Conservation (phyloP, 345 rosid species). For the Clarkia xantiana region DNA sequence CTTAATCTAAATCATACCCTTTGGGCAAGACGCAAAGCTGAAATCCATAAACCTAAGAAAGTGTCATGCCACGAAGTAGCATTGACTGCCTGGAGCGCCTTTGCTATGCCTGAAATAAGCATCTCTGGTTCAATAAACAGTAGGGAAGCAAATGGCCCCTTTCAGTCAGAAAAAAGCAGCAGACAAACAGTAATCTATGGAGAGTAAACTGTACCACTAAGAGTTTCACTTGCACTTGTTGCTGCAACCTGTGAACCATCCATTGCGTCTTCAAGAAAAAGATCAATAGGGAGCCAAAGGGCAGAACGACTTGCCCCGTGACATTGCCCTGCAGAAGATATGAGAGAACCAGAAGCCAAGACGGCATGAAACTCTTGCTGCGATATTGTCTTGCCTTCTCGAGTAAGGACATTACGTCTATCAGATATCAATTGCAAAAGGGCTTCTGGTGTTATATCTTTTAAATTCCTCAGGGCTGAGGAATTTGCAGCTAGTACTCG, state of each 20-base stretch:
- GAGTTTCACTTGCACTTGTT: conserved; percentile 53
- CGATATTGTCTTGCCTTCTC: conserved; percentile 35
- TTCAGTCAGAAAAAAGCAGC: background rate
- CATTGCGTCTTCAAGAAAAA: conserved; percentile 87
- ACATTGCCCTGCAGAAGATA: conserved; percentile 51
- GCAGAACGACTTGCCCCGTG: conserved; percentile 56
- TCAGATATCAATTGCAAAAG: conserved; percentile 51
- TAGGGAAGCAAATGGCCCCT: background rate
- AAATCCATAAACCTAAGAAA: conserved; percentile 83
- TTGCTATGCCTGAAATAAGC: conserved; percentile 65
- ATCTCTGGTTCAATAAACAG: conserved; percentile 1
- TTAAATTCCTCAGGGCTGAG: conserved; percentile 44
- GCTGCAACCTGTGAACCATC: conserved; percentile 70
- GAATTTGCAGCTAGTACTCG: conserved; percentile 54
- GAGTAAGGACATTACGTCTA: conserved; percentile 21
- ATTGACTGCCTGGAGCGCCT: conserved; percentile 76
- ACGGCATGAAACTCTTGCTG: conserved; percentile 40
- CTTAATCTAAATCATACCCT: conserved; percentile 43
- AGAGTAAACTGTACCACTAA: conserved; percentile 42
- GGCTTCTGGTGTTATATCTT: conserved; percentile 38
- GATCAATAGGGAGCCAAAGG: conserved; percentile 90
- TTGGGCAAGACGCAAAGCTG: conserved; percentile 87
- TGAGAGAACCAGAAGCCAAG: conserved; percentile 38
- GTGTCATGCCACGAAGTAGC: conserved; percentile 80
- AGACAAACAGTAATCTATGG: background rate